These are phyloP conservation scores for Calvatia gigantea DNA, from an alignment of 768 basidiomycete genomes.

Conservation along the genomic window DNA sequence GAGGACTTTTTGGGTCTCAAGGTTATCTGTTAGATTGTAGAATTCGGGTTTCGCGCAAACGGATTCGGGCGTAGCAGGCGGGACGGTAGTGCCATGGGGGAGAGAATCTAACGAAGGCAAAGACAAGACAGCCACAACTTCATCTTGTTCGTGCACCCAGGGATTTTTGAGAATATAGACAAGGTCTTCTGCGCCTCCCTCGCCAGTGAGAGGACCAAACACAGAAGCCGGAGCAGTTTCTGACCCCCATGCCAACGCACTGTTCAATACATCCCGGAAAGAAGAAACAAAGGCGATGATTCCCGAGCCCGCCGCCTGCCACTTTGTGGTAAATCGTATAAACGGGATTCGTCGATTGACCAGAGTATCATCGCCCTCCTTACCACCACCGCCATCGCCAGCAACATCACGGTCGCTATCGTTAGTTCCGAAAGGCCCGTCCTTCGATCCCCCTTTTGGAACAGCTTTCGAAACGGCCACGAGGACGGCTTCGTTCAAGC, in stretches of 20 bases:
- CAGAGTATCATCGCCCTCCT: background rate
- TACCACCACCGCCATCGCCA: background rate
- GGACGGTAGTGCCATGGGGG: background rate
- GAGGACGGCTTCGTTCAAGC: slow-evolving; percentile 1
- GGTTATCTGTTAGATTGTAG: background rate
- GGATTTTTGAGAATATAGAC: background rate
- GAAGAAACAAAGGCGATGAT: too few relatives aligned
- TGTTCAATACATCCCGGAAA: background rate
- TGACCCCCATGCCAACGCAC: background rate
- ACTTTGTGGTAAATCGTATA: background rate
- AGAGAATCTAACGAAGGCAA: background rate
- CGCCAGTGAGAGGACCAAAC: background rate
- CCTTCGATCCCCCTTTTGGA: background rate
- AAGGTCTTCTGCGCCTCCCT: slow-evolving; percentile 1
- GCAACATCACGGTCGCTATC: background rate
- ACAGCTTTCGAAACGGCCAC: background rate
- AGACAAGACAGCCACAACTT: slow-evolving; percentile 4
- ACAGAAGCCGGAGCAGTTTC: slow-evolving; percentile 1
- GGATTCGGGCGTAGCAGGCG: background rate
- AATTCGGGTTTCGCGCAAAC: background rate
- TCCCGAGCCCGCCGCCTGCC: background rate
- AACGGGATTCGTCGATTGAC: background rate
- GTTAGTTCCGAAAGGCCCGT: background rate
- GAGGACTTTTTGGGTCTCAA: background rate
- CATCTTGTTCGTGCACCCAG: slow-evolving; percentile 2